These are phyloP conservation scores for Vicia faba DNA, from an alignment of 306 rosid species.

Conservation along the genomic window DNA sequence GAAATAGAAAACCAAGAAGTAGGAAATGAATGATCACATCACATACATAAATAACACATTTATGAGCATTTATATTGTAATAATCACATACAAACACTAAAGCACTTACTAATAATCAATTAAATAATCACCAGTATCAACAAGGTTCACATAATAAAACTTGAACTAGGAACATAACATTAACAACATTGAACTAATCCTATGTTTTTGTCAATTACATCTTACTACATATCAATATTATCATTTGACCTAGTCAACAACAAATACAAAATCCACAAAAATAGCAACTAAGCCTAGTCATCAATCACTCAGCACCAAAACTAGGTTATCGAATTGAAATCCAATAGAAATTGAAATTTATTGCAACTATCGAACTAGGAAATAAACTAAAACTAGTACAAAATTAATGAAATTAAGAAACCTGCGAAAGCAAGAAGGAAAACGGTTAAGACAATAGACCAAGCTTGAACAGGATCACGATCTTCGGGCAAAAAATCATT, in stretches of 20 bases:
- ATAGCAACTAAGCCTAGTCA: background rate
- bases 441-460: conserved; percentile 79
- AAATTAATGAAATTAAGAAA: conserved; percentile 11
- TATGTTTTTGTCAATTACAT: background rate
- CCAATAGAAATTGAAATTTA: too few relatives aligned
- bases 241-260: background rate
- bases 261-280: background rate
- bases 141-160: background rate
- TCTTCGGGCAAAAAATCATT: conserved; percentile 91
- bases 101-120: background rate
- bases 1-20: background rate
- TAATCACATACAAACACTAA: background rate
- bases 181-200: background rate
- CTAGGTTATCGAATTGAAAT: background rate
- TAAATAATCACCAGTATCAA: background rate
- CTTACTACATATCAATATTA: too few relatives aligned
- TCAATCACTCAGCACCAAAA: background rate
- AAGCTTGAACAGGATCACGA: conserved; percentile 90
- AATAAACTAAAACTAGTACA: background rate
- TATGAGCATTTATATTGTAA: background rate
- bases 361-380: background rate
- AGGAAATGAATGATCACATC: background rate
- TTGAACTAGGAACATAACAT: background rate
- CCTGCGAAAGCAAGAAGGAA: conserved; percentile 80
- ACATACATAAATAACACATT: too few relatives aligned